Base-by-base conservation (phyloP, 805 yeast genomes). In the Priceomyces carsonii region DNA sequence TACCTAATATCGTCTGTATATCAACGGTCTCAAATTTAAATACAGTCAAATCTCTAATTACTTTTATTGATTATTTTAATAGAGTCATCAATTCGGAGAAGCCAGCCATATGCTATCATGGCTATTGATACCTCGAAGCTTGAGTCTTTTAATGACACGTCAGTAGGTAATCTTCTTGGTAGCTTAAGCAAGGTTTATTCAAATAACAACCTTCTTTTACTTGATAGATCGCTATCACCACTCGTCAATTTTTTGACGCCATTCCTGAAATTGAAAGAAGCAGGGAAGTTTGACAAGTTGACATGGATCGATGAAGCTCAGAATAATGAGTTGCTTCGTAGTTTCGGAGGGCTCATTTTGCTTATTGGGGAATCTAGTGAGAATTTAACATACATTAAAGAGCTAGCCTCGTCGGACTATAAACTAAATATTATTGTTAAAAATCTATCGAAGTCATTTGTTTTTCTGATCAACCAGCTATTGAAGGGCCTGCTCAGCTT, bases 181-280 rank as follows among this genome's bases (percentile, higher is more conserved):
- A 40, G 48, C n/a, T 47, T 64, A 17, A 31, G 45, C 13, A 46
- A 45, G 17, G 53, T 64, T 10, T 47, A 46, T 33, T 49, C 65
- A 8, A 33, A 44, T 9, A 51, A 53, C 35, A 60, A 57, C 42
- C 48, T 62, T 26, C 43, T 73, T 35, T 45, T 71, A 10, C 53
- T 79, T 21, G 82, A 81, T 40, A 61, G 63, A 20, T 48, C 57
- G 3, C 50, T 81, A 24, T 66, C 82, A 2, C 59, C 73, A 1
- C 50, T 73, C 8, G 56, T 82, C 37, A 77, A 83, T 50, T 63
- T 63, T 23, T 58, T 81, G 22, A 71, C 80, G 8, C 76, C 82
- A 8, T 81, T 80, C 53, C 69, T 75, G 36, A 51, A 57, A 6
- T 63, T 82, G 19, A 76, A 76, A 46, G 63, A 65, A 24, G 63